Percentiles rank a stretch among this genome's conserved stretches.
phyloP scores from a whole-genome alignment of 2,329 filamentous ascomycete genomes.

The Sporothrix brasiliensis region DNA sequence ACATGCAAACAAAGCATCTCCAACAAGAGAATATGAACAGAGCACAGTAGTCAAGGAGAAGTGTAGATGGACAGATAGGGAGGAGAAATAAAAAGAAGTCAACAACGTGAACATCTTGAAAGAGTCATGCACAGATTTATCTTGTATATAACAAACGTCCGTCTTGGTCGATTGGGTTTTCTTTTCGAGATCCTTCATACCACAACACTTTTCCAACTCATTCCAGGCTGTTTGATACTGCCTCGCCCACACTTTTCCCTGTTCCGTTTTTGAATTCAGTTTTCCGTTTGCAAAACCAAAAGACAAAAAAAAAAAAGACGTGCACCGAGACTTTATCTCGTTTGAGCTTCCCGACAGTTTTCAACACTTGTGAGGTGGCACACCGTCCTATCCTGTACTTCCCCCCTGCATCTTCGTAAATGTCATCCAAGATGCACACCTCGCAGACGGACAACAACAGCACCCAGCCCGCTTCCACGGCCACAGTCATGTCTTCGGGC shows the following conservation, averaged over 20 bases:
- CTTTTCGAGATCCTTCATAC: background rate
- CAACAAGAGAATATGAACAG: background rate
- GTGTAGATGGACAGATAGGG: background rate
- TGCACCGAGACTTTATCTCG: background rate
- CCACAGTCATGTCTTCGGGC: slow-evolving; percentile 1
- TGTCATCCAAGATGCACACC: background rate
- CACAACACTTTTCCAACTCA: background rate
- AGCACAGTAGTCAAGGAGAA: background rate
- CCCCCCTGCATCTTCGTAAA: background rate
- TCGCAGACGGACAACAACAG: background rate
- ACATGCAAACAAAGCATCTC: background rate
- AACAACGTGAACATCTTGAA: no score
- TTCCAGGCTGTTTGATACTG: slow-evolving; percentile 12
- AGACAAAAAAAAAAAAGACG: no score
- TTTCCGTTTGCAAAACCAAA: slow-evolving; percentile 12
- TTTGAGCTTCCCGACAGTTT: background rate
- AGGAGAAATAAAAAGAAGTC: background rate
- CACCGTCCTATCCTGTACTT: background rate
- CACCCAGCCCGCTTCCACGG: background rate
- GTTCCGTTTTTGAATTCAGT: background rate
- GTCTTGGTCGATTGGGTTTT: background rate
- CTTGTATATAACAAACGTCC: background rate
- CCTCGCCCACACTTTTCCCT: background rate
- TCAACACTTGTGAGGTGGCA: slow-evolving; percentile 6
- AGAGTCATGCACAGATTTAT: background rate